Percentiles rank a stretch among this genome's conserved stretches.
Conservation (phyloP, 2,329 filamentous ascomycete species). For the Diplocarpon mali region DNA sequence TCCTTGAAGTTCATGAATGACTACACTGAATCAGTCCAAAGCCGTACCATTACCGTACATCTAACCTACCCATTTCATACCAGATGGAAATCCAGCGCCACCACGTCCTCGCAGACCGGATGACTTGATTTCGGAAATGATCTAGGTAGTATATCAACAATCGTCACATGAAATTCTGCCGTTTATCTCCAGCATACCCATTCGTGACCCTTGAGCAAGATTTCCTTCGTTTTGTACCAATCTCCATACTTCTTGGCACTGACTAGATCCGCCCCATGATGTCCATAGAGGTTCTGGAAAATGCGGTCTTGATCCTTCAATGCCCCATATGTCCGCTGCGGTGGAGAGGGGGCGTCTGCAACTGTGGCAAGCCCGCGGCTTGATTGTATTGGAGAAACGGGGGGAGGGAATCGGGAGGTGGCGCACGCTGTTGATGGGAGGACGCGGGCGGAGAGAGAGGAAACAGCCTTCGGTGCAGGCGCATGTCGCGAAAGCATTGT, state of each 20-base stretch:
- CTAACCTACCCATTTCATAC: slow-evolving; percentile 87
- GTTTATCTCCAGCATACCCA: slow-evolving; percentile 44
- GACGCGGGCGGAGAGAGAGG: slow-evolving; percentile 23
- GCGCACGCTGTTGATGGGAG: slow-evolving; percentile 23
- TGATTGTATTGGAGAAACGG: slow-evolving; percentile 38
- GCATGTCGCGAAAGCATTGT: slow-evolving; percentile 29
- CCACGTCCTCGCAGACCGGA: slow-evolving; percentile 92
- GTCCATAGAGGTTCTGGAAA: slow-evolving; percentile 96
- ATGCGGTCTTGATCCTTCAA: slow-evolving; percentile 96
- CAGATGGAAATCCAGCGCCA: slow-evolving; percentile 95
- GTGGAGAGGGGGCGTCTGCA: slow-evolving; percentile 56
- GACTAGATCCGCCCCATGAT: slow-evolving; percentile 83
- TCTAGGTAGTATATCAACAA: slow-evolving; percentile 36
- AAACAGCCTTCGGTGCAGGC: slow-evolving; percentile 25
- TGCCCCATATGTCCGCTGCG: slow-evolving; percentile 66
- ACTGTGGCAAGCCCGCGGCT: slow-evolving; percentile 70
- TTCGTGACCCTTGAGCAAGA: slow-evolving; percentile 90
- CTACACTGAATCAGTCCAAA: slow-evolving; percentile 34
- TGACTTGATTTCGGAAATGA: slow-evolving; percentile 94
- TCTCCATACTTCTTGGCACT: slow-evolving; percentile 96
- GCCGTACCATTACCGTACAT: background rate
- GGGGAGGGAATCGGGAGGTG: slow-evolving; percentile 20
- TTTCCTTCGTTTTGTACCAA: slow-evolving; percentile 99
- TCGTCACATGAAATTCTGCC: background rate
- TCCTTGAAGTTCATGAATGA: slow-evolving; percentile 99